Evolutionary conservation across 129 eudicot genomes (phyloP).

Genomic region (Calendula officinalis): DNA sequence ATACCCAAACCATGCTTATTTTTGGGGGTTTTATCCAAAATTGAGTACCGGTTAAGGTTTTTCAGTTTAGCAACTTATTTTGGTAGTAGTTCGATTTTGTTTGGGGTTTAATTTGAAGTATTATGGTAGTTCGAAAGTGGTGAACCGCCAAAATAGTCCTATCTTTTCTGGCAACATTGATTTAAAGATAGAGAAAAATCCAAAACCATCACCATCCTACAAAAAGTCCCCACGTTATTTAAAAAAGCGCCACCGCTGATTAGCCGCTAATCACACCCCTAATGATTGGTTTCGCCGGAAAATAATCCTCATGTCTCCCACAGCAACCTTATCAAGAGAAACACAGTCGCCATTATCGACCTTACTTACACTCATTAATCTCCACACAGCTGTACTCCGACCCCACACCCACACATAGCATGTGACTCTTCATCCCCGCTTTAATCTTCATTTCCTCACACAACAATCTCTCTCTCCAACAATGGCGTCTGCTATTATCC

Average conservation of each 20-base stretch:
- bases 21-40: too few species aligned
- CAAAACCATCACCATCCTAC: slow-evolving; percentile 10
- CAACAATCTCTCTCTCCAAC: slow-evolving; percentile 10
- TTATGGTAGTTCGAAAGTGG: too few species aligned
- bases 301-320: not conserved
- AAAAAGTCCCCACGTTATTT: too few species aligned
- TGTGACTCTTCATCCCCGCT: slow-evolving; percentile 14
- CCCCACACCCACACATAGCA: slow-evolving; percentile 24
- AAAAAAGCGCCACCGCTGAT: slow-evolving; percentile 3
- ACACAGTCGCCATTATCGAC: slow-evolving; percentile 16
- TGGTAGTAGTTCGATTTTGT: too few species aligned
- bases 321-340: not conserved
- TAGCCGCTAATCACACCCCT: slow-evolving; percentile 11
- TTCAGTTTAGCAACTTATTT: too few species aligned
- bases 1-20: too few species aligned
- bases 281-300: slow-evolving; percentile 9
- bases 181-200: not conserved
- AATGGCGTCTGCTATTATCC: slow-evolving; percentile 25
- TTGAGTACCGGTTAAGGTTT: too few species aligned
- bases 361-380: not conserved
- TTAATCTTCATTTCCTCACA: slow-evolving; percentile 9
- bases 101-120: too few species aligned
- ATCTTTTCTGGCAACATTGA: too few species aligned
- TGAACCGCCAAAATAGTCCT: too few species aligned
- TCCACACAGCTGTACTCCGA: slow-evolving; percentile 9